These are phyloP conservation scores for Erodium moschatum DNA, from an alignment of 441 rosid genomes.

Conservation along the genomic window DNA sequence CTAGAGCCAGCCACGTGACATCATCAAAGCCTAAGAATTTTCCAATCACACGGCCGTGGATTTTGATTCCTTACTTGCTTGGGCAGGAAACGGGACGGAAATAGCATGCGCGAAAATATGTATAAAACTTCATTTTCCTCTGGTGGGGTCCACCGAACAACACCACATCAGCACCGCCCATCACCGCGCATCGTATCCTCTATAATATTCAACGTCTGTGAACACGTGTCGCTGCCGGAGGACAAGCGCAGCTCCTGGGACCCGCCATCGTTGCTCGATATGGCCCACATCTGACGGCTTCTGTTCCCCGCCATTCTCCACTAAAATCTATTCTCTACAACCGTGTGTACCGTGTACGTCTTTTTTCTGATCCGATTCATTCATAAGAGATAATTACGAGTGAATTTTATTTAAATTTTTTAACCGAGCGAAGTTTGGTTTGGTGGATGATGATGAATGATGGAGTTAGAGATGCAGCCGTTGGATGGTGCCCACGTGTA, in stretches of 20 bases:
- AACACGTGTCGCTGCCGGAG: background rate
- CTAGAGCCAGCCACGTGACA: background rate
- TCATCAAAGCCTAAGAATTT: background rate
- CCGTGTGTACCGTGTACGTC: background rate
- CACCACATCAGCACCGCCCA: background rate
- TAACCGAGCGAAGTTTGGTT: too few relatives aligned
- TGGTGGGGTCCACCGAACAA: background rate
- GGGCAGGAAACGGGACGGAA: background rate
- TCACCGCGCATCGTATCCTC: background rate
- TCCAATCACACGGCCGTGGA: background rate
- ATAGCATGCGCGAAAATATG: background rate
- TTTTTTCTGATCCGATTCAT: too few relatives aligned
- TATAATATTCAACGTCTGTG: background rate
- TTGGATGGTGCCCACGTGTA: background rate
- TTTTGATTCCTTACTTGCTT: background rate
- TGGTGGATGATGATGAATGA: too few relatives aligned
- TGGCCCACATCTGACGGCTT: conserved; percentile 2
- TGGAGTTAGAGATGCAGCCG: background rate
- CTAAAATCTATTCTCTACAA: background rate
- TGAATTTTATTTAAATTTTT: too few relatives aligned
- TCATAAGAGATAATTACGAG: too few relatives aligned
- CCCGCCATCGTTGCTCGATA: background rate
- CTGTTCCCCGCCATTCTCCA: background rate
- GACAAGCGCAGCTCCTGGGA: background rate
- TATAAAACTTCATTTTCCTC: background rate